These are phyloP conservation scores for Xylariaceae sp. DNA, from an alignment of 2,329 filamentous ascomycete species.

Conservation along the genomic window DNA sequence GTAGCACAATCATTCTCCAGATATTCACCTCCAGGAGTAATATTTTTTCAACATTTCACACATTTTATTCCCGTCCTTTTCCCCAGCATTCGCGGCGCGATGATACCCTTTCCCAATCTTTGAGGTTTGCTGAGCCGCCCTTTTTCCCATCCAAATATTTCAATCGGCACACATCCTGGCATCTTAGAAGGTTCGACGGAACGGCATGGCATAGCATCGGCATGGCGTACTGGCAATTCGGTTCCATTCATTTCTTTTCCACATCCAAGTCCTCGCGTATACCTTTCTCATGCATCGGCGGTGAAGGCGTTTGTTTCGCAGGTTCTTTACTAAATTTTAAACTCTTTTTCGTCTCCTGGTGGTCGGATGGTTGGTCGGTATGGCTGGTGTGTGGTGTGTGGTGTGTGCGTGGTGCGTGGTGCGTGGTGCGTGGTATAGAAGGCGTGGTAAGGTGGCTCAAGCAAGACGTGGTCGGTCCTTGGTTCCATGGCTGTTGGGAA, in stretches of 20 bases:
- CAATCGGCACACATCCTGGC: too few species aligned
- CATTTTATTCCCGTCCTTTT: constrained; percentile 18
- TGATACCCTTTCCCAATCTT: constrained; percentile 33
- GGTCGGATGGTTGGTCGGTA: background rate
- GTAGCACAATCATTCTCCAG: background rate
- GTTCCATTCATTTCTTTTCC: too few species aligned
- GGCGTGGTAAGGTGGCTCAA: background rate
- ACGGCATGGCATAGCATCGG: too few species aligned
- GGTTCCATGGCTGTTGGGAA: background rate
- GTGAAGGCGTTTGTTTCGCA: constrained; percentile 11
- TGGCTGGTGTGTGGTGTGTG: background rate
- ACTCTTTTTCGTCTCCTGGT: background rate
- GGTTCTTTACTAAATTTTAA: background rate
- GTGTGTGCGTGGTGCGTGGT: background rate
- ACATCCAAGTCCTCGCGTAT: background rate
- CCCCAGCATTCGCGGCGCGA: constrained; percentile 29
- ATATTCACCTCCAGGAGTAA: constrained; percentile 7
- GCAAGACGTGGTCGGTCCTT: background rate
- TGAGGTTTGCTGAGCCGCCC: too few species aligned
- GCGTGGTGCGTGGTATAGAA: too few species aligned
- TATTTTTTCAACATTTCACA: constrained; percentile 8
- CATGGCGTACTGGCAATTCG: too few species aligned
- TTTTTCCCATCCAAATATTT: background rate
- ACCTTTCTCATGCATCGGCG: constrained; percentile 23
- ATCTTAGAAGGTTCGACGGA: too few species aligned